A percentile compares a stretch with the other conserved stretches of the same genome.
phyloP scores from a whole-genome alignment of 306 rosid genomes.

The Cotoneaster glaucophyllus region DNA sequence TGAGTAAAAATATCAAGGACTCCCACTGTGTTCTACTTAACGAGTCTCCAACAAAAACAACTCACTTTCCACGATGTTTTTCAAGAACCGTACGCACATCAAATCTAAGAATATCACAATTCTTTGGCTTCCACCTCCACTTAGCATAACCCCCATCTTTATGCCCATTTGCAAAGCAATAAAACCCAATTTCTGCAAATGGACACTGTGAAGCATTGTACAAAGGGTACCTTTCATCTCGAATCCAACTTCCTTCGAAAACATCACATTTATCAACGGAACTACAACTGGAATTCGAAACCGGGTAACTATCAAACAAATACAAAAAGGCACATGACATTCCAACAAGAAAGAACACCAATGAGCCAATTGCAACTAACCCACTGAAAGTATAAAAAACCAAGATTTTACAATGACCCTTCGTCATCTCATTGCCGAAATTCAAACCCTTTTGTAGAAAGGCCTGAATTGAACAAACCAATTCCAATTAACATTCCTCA shows the following conservation, averaged over 20 bases:
- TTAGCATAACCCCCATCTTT: conserved; percentile 56
- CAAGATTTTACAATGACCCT: conserved; percentile 37
- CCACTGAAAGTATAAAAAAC: conserved; percentile 41
- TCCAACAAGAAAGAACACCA: too few relatives aligned
- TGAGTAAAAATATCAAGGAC: conserved; percentile 67
- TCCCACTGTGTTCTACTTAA: conserved; percentile 96
- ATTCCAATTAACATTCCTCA: too few relatives aligned
- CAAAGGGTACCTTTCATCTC: conserved; percentile 66
- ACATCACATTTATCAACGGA: conserved; percentile 46
- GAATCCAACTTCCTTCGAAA: conserved; percentile 75
- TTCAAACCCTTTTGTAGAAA: not conserved
- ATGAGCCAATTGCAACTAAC: conserved; percentile 42
- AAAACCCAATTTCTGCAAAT: conserved; percentile 68
- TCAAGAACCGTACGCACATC: conserved; percentile 42
- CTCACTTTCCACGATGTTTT: conserved; percentile 67
- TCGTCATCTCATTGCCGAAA: conserved; percentile 35
- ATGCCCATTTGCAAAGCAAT: conserved; percentile 75
- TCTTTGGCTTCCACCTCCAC: conserved; percentile 82
- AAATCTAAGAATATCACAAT: conserved; percentile 72
- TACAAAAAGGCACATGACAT: not conserved
- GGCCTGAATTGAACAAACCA: too few relatives aligned
- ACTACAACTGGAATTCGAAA: conserved; percentile 22
- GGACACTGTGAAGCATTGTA: conserved; percentile 74
- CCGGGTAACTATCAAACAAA: conserved; percentile 34
- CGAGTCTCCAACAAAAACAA: conserved; percentile 85